A percentile compares a stretch with the other conserved stretches of the same genome.
Evolutionary conservation across 148 eudicot genomes (phyloP).

Genomic region (Chenopodium formosanum): DNA sequence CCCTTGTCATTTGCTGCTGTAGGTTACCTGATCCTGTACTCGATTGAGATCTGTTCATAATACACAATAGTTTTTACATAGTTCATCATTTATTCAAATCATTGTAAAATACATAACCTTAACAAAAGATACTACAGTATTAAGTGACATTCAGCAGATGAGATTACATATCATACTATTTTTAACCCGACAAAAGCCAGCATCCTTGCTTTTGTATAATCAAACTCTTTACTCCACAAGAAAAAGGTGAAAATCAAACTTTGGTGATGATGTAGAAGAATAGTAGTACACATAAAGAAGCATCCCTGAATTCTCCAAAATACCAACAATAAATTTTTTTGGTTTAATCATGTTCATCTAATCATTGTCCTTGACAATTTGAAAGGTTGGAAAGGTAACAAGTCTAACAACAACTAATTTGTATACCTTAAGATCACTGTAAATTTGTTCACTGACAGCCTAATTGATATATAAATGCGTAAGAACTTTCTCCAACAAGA

Average conservation of each 20-base stretch:
- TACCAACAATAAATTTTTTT: background rate
- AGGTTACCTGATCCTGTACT: conserved; percentile 22
- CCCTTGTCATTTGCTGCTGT: conserved; percentile 33
- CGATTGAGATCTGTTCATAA: conserved; percentile 37
- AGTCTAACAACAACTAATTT: background rate
- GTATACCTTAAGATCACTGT: background rate
- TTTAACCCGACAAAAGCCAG: background rate
- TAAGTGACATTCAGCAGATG: background rate
- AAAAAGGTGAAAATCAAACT: background rate
- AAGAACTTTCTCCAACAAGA: background rate
- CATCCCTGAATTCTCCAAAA: background rate
- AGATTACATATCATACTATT: background rate
- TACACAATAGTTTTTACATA: background rate
- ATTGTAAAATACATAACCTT: background rate
- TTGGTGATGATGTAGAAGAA: background rate
- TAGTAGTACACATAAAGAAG: background rate
- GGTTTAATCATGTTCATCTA: background rate
- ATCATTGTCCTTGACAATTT: background rate
- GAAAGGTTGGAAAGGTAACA: background rate
- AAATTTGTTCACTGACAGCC: background rate
- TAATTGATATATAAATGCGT: background rate
- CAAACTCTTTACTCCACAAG: background rate
- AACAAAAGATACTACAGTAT: background rate
- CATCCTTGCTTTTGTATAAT: background rate
- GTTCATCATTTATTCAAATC: conserved; percentile 3